phyloP scores from a whole-genome alignment of 1,284 basidiomycete genomes.

The Cryptococcus floricola region DNA sequence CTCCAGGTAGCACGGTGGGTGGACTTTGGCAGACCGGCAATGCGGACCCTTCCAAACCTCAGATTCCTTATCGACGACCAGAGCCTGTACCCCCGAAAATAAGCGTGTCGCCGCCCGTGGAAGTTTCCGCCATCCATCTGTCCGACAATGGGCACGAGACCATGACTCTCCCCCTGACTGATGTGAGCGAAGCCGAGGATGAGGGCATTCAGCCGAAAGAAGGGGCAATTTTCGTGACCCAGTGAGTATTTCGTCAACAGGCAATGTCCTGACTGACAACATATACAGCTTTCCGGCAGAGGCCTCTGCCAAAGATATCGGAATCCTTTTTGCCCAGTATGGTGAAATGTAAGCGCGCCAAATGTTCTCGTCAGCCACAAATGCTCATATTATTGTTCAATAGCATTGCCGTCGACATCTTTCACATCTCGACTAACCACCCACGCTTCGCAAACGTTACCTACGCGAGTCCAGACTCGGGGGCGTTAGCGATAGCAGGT shows the following conservation, averaged over 20 bases:
- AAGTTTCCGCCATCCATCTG: background rate
- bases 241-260: constrained; percentile 22
- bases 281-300: constrained; percentile 38
- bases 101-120: background rate
- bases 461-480: constrained; percentile 28
- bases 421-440: constrained; percentile 37
- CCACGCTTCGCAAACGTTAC: constrained; percentile 46
- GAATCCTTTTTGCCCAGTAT: constrained; percentile 47
- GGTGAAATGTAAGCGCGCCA: constrained; percentile 36
- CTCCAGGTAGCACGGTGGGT: constrained; percentile 31
- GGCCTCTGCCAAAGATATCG: constrained; percentile 43
- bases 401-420: constrained; percentile 47
- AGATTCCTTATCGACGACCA: constrained; percentile 34
- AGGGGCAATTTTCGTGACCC: constrained; percentile 40
- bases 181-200: constrained; percentile 9
- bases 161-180: background rate
- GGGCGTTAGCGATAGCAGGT: constrained; percentile 26
- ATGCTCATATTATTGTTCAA: no score
- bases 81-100: background rate
- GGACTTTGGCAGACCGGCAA: constrained; percentile 47
- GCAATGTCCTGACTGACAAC: background rate
- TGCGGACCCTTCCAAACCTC: constrained; percentile 38
- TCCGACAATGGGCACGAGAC: background rate
- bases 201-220: constrained; percentile 22
- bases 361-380: no score